Conservation (phyloP, 1,139 yeast genomes). For the Blastobotrys proliferans region DNA sequence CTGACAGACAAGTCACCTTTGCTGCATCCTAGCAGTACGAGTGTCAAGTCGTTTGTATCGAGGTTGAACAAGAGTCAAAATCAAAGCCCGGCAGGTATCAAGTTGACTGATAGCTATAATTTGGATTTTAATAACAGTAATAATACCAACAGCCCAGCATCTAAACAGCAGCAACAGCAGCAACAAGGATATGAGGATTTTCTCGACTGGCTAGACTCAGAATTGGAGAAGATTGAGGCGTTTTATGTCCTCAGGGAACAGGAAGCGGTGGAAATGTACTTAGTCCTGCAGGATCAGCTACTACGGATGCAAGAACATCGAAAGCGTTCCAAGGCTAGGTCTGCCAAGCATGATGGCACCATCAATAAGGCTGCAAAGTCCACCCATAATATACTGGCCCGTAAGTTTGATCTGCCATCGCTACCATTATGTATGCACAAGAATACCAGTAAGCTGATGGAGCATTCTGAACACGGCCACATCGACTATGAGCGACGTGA, state of each 20-base stretch:
- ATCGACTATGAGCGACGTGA: slow-evolving; percentile 17
- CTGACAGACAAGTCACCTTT: slow-evolving; percentile 33
- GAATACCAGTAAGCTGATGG: neutral
- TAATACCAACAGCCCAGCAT: neutral
- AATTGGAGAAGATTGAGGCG: slow-evolving; percentile 53
- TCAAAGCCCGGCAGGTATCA: too few relatives aligned
- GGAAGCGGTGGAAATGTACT: slow-evolving; percentile 56
- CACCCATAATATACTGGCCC: slow-evolving; percentile 22
- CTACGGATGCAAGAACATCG: slow-evolving; percentile 59
- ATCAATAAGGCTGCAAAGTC: slow-evolving; percentile 23
- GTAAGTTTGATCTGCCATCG: slow-evolving; percentile 32
- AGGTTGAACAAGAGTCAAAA: too few relatives aligned
- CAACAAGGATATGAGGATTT: slow-evolving; percentile 42
- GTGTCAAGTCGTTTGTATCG: too few relatives aligned
- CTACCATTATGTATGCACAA: slow-evolving; percentile 23
- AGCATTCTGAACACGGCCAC: slow-evolving; percentile 7
- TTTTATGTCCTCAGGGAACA: slow-evolving; percentile 61
- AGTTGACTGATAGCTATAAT: too few relatives aligned
- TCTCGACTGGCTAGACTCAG: slow-evolving; percentile 55
- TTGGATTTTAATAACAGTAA: too few relatives aligned
- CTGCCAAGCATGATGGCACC: slow-evolving; percentile 19
- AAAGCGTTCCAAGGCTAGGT: slow-evolving; percentile 20
- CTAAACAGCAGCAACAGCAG: neutral
- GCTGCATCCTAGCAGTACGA: slow-evolving; percentile 14
- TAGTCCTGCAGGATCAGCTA: slow-evolving; percentile 64